Conservation (phyloP, 345 rosid genomes). For the Eucalyptus sp. region DNA sequence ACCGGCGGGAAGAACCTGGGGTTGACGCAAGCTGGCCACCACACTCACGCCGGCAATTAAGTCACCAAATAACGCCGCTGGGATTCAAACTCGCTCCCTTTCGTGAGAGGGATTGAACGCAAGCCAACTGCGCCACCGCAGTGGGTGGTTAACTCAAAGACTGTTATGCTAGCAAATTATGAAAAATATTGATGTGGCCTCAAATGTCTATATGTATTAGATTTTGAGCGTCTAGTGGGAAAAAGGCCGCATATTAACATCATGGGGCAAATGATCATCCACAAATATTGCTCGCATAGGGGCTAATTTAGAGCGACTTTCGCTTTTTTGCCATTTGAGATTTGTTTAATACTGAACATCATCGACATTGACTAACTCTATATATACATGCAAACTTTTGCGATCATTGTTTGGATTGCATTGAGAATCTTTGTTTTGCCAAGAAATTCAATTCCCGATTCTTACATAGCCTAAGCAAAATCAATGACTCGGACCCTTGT, state of each 20-base stretch:
- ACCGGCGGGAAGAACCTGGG: no score
- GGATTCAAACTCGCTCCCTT: no score
- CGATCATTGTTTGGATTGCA: not conserved
- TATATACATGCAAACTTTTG: not conserved
- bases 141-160: no score
- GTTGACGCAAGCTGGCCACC: no score
- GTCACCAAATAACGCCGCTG: no score
- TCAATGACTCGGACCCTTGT: not conserved
- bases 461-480: not conserved
- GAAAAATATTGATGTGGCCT: not conserved
- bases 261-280: not conserved
- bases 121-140: no score
- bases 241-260: not conserved
- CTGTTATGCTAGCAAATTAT: accelerated
- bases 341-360: not conserved
- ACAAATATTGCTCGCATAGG: not conserved
- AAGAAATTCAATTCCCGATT: not conserved
- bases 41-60: no score
- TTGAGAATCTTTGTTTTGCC: not conserved
- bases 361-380: not conserved
- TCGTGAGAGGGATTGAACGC: no score
- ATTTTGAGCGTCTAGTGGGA: not conserved
- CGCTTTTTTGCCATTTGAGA: not conserved
- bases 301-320: not conserved
- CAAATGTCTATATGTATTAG: not conserved